Conservation (phyloP, 1,139 yeast genomes). For the Protomyces arabidopsidicola region DNA sequence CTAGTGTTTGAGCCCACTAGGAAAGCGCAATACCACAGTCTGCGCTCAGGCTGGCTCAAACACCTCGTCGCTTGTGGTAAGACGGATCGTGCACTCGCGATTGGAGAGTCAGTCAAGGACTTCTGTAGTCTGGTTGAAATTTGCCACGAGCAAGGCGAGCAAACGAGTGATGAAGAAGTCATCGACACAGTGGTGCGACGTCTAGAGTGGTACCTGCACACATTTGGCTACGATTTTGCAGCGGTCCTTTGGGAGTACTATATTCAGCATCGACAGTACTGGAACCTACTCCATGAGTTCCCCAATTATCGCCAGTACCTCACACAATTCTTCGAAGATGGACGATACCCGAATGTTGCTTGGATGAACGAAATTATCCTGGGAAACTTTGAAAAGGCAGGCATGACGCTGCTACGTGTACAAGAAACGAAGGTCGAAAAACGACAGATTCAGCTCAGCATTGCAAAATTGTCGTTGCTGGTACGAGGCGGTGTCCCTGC, state of each 20-base stretch:
- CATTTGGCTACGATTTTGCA: constrained; percentile 68
- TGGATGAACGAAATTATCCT: constrained; percentile 69
- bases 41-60: constrained; percentile 52
- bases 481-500: constrained; percentile 34
- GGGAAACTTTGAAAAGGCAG: constrained; percentile 50
- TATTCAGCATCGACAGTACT: constrained; percentile 51
- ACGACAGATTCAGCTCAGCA: constrained; percentile 57
- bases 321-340: constrained; percentile 50
- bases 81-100: constrained; percentile 52
- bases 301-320: constrained; percentile 52
- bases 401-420: constrained; percentile 46
- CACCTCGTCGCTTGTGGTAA: constrained; percentile 50
- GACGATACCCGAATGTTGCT: constrained; percentile 54
- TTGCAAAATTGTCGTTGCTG: constrained; percentile 58
- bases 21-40: constrained; percentile 34
- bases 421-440: constrained; percentile 47
- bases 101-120: constrained; percentile 66
- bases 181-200: constrained; percentile 38
- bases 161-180: constrained; percentile 36
- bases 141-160: constrained; percentile 32
- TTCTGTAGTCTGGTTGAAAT: constrained; percentile 62
- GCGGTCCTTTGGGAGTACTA: constrained; percentile 58
- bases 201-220: constrained; percentile 54
- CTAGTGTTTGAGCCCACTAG: constrained; percentile 29
- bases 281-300: constrained; percentile 54